Evolutionary conservation across 2,329 filamentous ascomycete genomes (phyloP), one percentile per base, ranked within the genome.

Genomic region (Drechslerella dactyloides): DNA sequence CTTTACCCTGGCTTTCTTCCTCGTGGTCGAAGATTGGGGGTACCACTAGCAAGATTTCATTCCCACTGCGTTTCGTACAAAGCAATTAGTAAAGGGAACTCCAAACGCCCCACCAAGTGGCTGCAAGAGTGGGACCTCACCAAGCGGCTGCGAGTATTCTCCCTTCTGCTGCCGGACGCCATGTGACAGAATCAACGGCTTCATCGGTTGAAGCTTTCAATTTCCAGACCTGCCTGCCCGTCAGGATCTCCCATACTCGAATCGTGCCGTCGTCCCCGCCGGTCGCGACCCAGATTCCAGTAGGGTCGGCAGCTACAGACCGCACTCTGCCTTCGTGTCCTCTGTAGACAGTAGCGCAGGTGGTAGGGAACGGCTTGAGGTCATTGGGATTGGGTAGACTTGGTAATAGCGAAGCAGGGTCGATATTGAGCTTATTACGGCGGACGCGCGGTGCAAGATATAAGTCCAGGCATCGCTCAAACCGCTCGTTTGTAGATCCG

Each of bases 251-350:
- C 93, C 93, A 97, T 23, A 99, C 86, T 63, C 93, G 87, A 23
- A 96, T 89, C 19, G 89, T 94, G 33, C 94, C 93, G 80, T 99
- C 96, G 76, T 97, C 93, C 53, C 94, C 94, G 77, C 93, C 94
- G 75, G 89, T 96, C 1, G 94, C 94, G 66, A 97, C 82, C 84
- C 88, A 97, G 69, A 89, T 84, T 46, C 94, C 92, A 44, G 88
- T 87, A 1, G 94, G 92, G 78, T 96, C 93, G 74, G 97, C 87
- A 6, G 90, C 85, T 13, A 96, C 85, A 55, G 89, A 90, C 56
- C 94, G 87, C 37, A 99, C 93, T 61, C 92, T 87, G 15, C 93
- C 93, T 74, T 91, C 87, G 78, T 99, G 94, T 10, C 93, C 93
- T 74, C 87, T 84, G 83, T 94, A 97, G 11, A 96, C 85, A 4